These are phyloP conservation scores for Dendrobium officinale DNA, from an alignment of 106 monocot species.

Conservation along the genomic window DNA sequence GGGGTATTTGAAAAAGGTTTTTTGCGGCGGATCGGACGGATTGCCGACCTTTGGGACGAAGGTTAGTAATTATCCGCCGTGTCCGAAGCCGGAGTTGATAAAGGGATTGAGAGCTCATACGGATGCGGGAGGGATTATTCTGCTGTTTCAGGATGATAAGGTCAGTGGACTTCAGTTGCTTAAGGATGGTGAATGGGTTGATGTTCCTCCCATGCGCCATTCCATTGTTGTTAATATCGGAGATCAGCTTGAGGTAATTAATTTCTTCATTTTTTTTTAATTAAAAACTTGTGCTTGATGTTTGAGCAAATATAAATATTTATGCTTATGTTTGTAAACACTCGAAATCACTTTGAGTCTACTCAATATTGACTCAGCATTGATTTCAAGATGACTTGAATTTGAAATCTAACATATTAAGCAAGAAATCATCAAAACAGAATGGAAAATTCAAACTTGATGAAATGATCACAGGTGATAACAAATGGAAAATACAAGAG, in stretches of 20 bases:
- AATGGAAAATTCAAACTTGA: background rate
- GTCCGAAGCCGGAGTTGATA: constrained; percentile 54
- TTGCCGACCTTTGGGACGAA: constrained; percentile 73
- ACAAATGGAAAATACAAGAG: constrained; percentile 79
- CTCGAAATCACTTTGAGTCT: no score
- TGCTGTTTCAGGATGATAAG: constrained; percentile 67
- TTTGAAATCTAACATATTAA: no score
- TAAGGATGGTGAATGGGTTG: constrained; percentile 63
- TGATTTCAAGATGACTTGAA: no score
- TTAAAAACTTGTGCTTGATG: no score
- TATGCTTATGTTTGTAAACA: no score
- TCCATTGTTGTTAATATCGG: constrained; percentile 78
- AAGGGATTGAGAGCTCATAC: constrained; percentile 69
- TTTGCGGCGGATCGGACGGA: constrained; percentile 40
- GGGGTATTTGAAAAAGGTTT: constrained; percentile 65
- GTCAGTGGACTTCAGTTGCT: constrained; percentile 75
- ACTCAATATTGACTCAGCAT: no score
- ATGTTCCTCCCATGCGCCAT: constrained; percentile 56
- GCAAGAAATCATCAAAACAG: background rate
- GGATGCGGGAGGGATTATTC: constrained; percentile 81
- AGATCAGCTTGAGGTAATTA: constrained; percentile 55
- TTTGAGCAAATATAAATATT: no score
- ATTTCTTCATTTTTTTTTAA: no score
- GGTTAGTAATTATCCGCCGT: constrained; percentile 75
- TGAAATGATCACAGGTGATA: constrained; percentile 36